Evolutionary conservation across 2,329 filamentous ascomycete genomes (phyloP), one percentile per base, ranked within the genome.

Genomic region (Xylariaceae sp.): DNA sequence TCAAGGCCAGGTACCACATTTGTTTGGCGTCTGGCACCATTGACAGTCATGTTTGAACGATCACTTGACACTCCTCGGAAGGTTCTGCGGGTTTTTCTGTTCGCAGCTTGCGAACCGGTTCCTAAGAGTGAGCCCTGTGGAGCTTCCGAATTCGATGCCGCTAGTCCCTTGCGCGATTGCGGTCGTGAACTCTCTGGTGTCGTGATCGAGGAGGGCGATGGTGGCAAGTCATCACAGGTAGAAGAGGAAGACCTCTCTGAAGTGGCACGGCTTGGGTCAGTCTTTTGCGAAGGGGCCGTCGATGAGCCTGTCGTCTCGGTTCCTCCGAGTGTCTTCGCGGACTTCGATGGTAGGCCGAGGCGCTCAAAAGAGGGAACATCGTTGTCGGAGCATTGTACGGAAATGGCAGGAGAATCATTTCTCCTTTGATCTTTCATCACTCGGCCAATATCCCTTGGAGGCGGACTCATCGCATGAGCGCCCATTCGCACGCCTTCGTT

Each of bases 171-270:
- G 8, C 71, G 67, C 4, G 75, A 77, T 55, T 77, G 76, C 2
- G 76, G 76, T n/a, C 75, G 69, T 4, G 76, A 77, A 5, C 73
- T 77, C 53, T 76, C 74, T 3, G 76, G 75, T 0, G 76, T 78
- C 3, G 73, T 75, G 1, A 69, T 68, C 10, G 73, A 72, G 1
- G 75, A 75, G 1, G 74, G 71, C 3, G 73, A 72, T 2, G 73
- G 73, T 1, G 73, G 74, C 8, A 69, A 69, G 42, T 77, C 76
- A 55, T 75, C 75, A 34, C 71, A 75, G 4, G 73, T 76, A 0
- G 77, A 78, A 1, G 75, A 75, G 1, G 76, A 77, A 1, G 77
- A 78, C 13, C 70, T 67, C 34, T 72, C 70, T 0, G 75, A 77
- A 9, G 70, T 73, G 39, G 72, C 70, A 4, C 64, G 67, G 50